Base-by-base conservation (phyloP, 306 rosid genomes). In the Quillaja saponaria region DNA sequence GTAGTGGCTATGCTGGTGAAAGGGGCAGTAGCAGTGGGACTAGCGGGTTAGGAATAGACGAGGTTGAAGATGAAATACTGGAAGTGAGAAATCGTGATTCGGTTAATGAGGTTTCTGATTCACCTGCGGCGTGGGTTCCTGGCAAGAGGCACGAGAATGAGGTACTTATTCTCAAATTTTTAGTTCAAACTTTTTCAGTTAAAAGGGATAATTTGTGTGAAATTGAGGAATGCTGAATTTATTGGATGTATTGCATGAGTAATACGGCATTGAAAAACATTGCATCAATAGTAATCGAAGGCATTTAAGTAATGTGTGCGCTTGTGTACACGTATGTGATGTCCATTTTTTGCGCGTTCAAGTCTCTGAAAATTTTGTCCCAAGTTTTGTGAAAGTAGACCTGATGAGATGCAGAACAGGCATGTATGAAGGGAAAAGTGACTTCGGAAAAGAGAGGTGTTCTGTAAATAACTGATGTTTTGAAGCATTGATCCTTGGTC, bases 1-100 rank as follows among this genome's bases (percentile, higher is more conserved):
- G 97, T 64, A 90, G 87, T 61, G 99, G 96, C 13, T 92, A 92
- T 71, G 91, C 87, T 6, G 95, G 90, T 4, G 99, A 83, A 67
- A 81, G 91, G 37, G 96, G 97, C 21, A 87, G 85, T 49, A 85
- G 72, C 67, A 67, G 80, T 64, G 83, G 83, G 52, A 75, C 84
- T 42, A 84, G 83, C 37, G 66, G 56, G 17, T 76, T 87, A 2
- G 82, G 77, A 3, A 56, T 69, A 14, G 85, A 81, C 8, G 87
- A 81, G 58, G 34, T 73, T 58, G 78, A 60, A 6, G 73, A 68
- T 18, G 87, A 80, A 74, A 82, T 85, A 49, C 73, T 78, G 62
- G 90, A 78, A 47, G 34, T 59, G 50, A 80, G 65, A 35, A 76
- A 72, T 66, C 76, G 57, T 18, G 85, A 38, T 71, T 67, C 55